Evolutionary conservation across 2,329 filamentous ascomycete genomes (phyloP).

Genomic region (Alternaria viburni): DNA sequence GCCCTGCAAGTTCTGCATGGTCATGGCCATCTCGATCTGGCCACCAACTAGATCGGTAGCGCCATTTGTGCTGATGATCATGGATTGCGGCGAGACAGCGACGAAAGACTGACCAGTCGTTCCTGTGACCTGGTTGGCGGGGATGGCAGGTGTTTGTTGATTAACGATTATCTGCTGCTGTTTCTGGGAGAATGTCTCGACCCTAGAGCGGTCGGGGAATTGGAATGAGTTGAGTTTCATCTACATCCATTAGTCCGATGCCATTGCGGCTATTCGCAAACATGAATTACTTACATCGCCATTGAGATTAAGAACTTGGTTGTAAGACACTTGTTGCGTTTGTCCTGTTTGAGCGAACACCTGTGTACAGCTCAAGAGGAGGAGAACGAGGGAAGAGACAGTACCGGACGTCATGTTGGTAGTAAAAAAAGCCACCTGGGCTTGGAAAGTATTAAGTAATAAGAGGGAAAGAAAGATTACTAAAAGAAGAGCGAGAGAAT

Average conservation of each 20-base stretch:
- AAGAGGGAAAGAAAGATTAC: conserved; percentile 21
- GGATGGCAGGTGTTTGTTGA: conserved; percentile 44
- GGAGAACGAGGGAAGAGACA: conserved; percentile 40
- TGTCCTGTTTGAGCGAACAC: conserved; percentile 27
- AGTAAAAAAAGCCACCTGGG: conserved; percentile 41
- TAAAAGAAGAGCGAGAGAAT: conserved; percentile 18
- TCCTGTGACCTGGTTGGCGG: conserved; percentile 46
- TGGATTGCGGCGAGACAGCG: conserved; percentile 39
- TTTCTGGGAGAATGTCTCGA: conserved; percentile 48
- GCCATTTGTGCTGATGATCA: conserved; percentile 46
- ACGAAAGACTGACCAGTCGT: conserved; percentile 48
- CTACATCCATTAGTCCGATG: conserved; percentile 24
- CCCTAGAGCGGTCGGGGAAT: conserved; percentile 46
- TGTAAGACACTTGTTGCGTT: conserved; percentile 42
- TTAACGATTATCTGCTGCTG: conserved; percentile 50
- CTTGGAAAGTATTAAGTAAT: conserved; percentile 23
- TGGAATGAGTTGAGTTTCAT: conserved; percentile 47
- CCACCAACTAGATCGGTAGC: conserved; percentile 46
- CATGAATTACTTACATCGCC: conserved; percentile 42
- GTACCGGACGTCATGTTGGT: conserved; percentile 46
- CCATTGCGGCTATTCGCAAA: accelerated
- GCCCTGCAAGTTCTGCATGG: conserved; percentile 34
- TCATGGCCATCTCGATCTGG: conserved; percentile 45
- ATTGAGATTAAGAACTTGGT: conserved; percentile 50
- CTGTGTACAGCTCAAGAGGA: conserved; percentile 35